Conservation (phyloP, 2,329 filamentous ascomycete species). For the Tympanopsis confertula region DNA sequence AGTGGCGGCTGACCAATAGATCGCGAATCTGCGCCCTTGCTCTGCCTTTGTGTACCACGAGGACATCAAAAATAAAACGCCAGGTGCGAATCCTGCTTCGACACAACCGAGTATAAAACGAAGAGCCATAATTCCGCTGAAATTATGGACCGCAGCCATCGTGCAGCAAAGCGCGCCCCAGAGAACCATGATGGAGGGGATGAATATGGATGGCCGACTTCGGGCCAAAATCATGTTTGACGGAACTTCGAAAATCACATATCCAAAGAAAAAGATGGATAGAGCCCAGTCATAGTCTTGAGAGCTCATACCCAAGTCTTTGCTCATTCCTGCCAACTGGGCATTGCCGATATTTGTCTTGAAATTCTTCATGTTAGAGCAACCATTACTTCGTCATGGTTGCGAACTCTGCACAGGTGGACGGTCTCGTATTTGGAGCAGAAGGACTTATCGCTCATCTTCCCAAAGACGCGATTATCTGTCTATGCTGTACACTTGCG, state of each 20-base stretch:
- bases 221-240: conserved; percentile 39
- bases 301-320: conserved; percentile 30
- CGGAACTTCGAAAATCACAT: conserved; percentile 39
- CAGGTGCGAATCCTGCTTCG: conserved; percentile 32
- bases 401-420: no score
- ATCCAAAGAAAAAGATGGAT: conserved; percentile 40
- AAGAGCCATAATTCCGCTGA: conserved; percentile 29
- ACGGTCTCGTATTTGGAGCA: no score
- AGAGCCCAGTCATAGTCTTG: conserved; percentile 35
- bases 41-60: conserved; percentile 39
- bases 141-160: conserved; percentile 33
- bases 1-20: conserved; percentile 39
- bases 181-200: conserved; percentile 36
- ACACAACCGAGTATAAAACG: conserved; percentile 31
- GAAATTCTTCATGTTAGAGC: no score
- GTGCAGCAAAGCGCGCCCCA: conserved; percentile 36
- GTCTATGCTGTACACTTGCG: no score
- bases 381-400: no score
- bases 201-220: conserved; percentile 34
- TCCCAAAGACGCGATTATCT: no score
- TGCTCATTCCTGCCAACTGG: conserved; percentile 35
- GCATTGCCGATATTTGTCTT: no score
- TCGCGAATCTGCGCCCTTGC: conserved; percentile 35
- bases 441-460: no score
- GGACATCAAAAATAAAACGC: conserved; percentile 32